Percentiles rank a stretch among this genome's conserved stretches.
Conservation (phyloP, 768 basidiomycete genomes). For the Mycena indigotica region DNA sequence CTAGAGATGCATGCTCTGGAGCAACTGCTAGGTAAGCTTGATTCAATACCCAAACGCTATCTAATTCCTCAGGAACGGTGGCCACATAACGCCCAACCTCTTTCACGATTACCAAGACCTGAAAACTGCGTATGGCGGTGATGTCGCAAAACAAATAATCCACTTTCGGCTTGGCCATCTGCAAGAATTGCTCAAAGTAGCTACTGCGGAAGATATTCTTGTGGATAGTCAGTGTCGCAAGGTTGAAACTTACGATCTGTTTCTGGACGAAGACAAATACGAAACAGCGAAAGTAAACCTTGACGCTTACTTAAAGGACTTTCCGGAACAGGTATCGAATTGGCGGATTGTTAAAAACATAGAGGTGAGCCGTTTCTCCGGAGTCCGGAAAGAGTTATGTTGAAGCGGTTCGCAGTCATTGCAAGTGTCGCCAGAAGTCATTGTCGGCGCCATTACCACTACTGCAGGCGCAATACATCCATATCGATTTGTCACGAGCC, state of each 20-base stretch:
- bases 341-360: constrained; percentile 35
- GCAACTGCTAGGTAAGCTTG: constrained; percentile 47
- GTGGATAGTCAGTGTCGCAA: constrained; percentile 42
- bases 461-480: constrained; percentile 66
- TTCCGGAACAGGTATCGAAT: constrained; percentile 48
- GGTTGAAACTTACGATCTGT: constrained; percentile 46
- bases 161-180: constrained; percentile 46
- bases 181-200: constrained; percentile 36
- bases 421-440: constrained; percentile 45
- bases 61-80: constrained; percentile 51
- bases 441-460: constrained; percentile 53
- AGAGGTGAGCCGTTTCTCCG: neutral
- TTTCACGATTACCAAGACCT: constrained; percentile 42
- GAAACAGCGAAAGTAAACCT: constrained; percentile 46
- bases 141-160: constrained; percentile 37
- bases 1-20: constrained; percentile 54
- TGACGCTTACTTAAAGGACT: constrained; percentile 46
- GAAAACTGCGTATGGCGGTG: constrained; percentile 35
- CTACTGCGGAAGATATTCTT: constrained; percentile 39
- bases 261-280: constrained; percentile 39
- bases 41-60: constrained; percentile 15
- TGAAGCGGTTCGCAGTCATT: constrained; percentile 55
- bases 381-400: no score
- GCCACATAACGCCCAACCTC: constrained; percentile 40
- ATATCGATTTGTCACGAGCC: constrained; percentile 67